phyloP scores from a whole-genome alignment of 2,329 filamentous ascomycete species.

The Thielaviopsis punctulata region DNA sequence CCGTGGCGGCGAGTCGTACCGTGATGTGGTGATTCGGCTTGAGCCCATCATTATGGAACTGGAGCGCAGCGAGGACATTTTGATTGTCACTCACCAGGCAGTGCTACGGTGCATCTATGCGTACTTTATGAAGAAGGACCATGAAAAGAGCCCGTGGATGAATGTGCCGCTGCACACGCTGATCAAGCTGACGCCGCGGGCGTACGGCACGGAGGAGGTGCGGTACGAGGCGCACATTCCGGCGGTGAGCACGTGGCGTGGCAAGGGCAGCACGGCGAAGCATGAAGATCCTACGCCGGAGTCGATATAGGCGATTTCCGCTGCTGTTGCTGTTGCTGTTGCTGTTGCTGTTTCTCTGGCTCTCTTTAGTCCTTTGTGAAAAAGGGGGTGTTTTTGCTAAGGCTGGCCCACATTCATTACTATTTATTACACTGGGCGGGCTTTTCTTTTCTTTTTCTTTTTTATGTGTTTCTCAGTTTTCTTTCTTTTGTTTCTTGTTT shows the following conservation, averaged over 20 bases:
- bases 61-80: conserved; percentile 86
- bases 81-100: conserved; percentile 95
- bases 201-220: conserved; percentile 84
- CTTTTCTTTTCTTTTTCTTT: background rate
- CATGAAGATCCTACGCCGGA: conserved; percentile 48
- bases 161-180: conserved; percentile 91
- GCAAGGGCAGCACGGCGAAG: conserved; percentile 81
- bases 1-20: conserved; percentile 84
- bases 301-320: conserved; percentile 8
- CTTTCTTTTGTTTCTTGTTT: background rate
- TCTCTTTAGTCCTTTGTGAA: conserved; percentile 8
- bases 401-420: too few relatives aligned
- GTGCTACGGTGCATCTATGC: conserved; percentile 94
- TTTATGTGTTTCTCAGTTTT: background rate
- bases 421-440: background rate
- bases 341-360: conserved; percentile 4
- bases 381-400: too few relatives aligned
- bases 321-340: background rate
- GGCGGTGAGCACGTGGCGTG: conserved; percentile 89
- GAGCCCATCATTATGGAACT: conserved; percentile 99
- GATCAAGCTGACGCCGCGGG: conserved; percentile 88
- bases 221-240: conserved; percentile 81
- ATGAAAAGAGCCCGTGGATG: conserved; percentile 93
- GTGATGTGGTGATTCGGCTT: conserved; percentile 90
- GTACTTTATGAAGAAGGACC: conserved; percentile 96